Conservation (phyloP, 192 early-diverging fungal species). For the Coemansia sp. region DNA sequence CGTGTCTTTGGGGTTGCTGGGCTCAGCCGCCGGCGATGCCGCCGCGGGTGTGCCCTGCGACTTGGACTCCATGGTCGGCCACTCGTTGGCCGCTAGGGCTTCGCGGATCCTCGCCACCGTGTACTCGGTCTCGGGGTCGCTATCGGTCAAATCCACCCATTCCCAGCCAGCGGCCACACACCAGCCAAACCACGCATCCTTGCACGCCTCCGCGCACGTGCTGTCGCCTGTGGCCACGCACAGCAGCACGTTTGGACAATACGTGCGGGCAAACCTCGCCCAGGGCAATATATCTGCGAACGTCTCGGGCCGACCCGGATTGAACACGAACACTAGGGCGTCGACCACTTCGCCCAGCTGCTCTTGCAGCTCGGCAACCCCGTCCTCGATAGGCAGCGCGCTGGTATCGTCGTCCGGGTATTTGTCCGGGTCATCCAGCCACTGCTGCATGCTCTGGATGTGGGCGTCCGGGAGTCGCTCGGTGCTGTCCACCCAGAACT, state of each 20-base stretch:
- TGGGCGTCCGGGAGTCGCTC: conserved; percentile 15
- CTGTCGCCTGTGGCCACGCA: conserved; percentile 14
- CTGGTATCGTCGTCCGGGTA: conserved; percentile 1
- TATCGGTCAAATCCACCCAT: conserved; percentile 47
- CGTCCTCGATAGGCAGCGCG: background rate
- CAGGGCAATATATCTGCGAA: conserved; percentile 43
- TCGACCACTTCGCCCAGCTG: conserved; percentile 39
- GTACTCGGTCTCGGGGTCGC: conserved; percentile 37
- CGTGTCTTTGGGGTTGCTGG: no score
- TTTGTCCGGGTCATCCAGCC: conserved; percentile 18
- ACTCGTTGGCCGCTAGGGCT: conserved; percentile 37
- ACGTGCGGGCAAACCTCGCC: conserved; percentile 21
- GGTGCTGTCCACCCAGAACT: conserved; percentile 48
- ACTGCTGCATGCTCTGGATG: conserved; percentile 18
- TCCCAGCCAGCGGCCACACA: conserved; percentile 42
- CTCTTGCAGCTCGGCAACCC: conserved; percentile 13
- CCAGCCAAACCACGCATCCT: conserved; percentile 36
- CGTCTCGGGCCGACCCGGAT: conserved; percentile 15
- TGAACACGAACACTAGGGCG: conserved; percentile 37
- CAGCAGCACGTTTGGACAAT: conserved; percentile 25
- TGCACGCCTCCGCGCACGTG: background rate
- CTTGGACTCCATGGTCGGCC: conserved; percentile 26
- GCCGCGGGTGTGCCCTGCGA: no score
- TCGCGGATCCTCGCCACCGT: conserved; percentile 31
- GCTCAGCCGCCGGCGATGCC: background rate